phyloP scores from a whole-genome alignment of 257 asterid genomes.

The Cynanchum wilfordii region DNA sequence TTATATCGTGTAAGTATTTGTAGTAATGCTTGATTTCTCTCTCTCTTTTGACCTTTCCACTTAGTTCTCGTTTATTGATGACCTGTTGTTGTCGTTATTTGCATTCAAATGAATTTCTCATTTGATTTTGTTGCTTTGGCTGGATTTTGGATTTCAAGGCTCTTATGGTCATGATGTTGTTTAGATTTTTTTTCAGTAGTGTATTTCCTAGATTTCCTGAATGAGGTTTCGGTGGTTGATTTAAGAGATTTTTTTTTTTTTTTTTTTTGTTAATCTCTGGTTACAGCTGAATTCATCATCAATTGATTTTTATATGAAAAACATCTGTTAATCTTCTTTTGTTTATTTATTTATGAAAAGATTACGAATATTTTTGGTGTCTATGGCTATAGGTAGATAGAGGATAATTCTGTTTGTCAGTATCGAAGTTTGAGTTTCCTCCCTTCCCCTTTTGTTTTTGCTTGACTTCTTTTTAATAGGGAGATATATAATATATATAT shows the following conservation, averaged over 20 bases:
- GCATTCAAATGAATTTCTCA: background rate
- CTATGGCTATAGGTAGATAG: background rate
- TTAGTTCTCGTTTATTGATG: background rate
- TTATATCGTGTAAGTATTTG: slow-evolving; percentile 56
- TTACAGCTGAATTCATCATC: background rate
- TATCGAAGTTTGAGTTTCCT: background rate
- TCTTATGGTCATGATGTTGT: background rate
- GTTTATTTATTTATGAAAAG: no score
- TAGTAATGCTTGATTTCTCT: background rate
- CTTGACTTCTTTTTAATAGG: background rate
- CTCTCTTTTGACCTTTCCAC: background rate
- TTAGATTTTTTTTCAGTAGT: background rate
- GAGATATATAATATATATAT: background rate
- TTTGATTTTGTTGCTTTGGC: background rate
- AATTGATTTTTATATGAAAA: background rate
- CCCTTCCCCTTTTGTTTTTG: background rate
- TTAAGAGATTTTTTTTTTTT: background rate
- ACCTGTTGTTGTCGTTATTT: background rate
- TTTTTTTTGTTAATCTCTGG: background rate
- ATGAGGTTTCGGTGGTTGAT: background rate
- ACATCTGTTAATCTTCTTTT: background rate
- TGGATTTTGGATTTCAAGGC: background rate
- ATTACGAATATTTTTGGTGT: background rate
- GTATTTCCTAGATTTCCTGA: background rate
- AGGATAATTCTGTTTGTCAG: background rate